These are phyloP conservation scores for Endotrypanum monterogeii DNA, from an alignment of 208 protist genomes.

Conservation along the genomic window DNA sequence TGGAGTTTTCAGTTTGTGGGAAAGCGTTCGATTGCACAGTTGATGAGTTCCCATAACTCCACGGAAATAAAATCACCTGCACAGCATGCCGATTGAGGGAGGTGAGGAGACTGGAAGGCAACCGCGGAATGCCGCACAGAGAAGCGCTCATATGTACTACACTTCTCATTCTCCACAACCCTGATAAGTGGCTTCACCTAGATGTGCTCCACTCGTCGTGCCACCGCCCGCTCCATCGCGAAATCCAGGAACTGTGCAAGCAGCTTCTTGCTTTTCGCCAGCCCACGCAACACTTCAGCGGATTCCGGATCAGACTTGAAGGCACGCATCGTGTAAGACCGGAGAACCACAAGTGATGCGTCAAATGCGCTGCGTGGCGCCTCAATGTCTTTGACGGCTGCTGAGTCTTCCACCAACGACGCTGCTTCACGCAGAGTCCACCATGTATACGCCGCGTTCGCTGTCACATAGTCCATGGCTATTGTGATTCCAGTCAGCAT, in stretches of 20 bases:
- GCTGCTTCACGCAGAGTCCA: slow-evolving; percentile 7
- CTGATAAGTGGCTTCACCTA: background rate
- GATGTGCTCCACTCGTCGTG: slow-evolving; percentile 13
- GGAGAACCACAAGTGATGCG: slow-evolving; percentile 25
- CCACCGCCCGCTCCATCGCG: slow-evolving; percentile 29
- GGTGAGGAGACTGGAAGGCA: background rate
- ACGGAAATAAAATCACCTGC: background rate
- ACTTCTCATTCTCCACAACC: background rate
- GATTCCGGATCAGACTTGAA: slow-evolving; percentile 27
- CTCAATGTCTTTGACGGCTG: background rate
- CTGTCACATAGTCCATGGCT: slow-evolving; percentile 71
- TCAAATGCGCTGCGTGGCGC: slow-evolving; percentile 14
- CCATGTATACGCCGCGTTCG: background rate
- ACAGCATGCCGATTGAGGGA: background rate
- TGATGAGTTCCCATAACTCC: no score
- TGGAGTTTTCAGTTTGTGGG: no score
- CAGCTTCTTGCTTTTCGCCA: slow-evolving; percentile 20
- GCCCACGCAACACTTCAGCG: slow-evolving; percentile 27
- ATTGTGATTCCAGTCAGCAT: slow-evolving; percentile 71
- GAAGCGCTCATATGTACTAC: background rate
- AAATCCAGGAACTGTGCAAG: slow-evolving; percentile 36
- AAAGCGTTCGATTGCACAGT: no score
- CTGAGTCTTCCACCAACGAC: background rate
- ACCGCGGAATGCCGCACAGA: background rate
- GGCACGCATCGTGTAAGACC: slow-evolving; percentile 23